Percentiles rank a stretch among this genome's conserved stretches.
Evolutionary conservation across 768 basidiomycete species (phyloP).

Genomic region (Rhodotorula sphaerocarpa): DNA sequence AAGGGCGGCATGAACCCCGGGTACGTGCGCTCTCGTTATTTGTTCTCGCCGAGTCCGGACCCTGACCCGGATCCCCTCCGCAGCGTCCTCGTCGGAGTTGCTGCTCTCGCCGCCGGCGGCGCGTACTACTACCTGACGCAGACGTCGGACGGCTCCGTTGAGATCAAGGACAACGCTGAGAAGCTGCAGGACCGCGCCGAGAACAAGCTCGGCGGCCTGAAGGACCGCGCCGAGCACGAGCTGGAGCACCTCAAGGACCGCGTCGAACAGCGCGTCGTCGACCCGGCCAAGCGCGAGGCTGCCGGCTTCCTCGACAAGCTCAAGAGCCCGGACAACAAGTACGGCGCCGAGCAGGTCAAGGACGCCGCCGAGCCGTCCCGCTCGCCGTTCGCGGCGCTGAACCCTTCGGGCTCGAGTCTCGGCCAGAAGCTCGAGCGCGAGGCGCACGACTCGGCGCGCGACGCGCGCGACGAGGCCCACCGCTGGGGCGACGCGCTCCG

Average conservation of each 20-base stretch:
- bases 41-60: not conserved
- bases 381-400: not conserved
- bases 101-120: constrained; percentile 1
- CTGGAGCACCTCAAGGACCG: not conserved
- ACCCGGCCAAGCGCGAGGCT: constrained; percentile 1
- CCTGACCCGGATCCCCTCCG: not conserved
- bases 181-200: not conserved
- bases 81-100: constrained; percentile 4
- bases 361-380: not conserved
- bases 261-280: not conserved
- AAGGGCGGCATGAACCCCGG: constrained; percentile 6
- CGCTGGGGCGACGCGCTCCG: constrained; percentile 8
- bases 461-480: constrained; percentile 1
- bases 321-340: not conserved
- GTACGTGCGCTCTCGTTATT: not conserved
- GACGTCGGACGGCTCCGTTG: too few relatives aligned
- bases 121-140: constrained; percentile 10
- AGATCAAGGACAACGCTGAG: not conserved
- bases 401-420: not conserved
- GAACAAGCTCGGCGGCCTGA: not conserved
- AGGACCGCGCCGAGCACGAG: constrained; percentile 5
- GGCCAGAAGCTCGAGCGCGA: not conserved
- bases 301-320: not conserved
- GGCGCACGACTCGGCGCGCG: not conserved
- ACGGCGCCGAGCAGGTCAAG: constrained; percentile 17